Base-by-base conservation (phyloP, 495 filamentous ascomycete species). In the Trichoderma virens region DNA sequence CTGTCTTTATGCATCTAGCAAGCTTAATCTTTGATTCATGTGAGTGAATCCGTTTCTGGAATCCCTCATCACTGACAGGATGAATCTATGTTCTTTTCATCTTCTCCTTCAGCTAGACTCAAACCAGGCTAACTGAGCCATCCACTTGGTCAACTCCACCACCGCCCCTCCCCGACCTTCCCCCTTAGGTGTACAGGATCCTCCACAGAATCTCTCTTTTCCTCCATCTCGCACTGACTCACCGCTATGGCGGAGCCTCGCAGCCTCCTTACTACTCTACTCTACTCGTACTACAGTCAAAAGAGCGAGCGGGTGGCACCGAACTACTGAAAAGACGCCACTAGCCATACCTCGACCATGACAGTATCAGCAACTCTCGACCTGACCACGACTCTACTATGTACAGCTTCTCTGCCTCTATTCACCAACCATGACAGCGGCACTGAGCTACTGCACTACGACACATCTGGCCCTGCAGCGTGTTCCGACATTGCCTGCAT, bases 401-500 rank as follows among this genome's bases (percentile, higher is more conserved):
- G n/a, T n/a, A n/a, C n/a, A n/a, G 34, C 34, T 35, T 6, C 34
- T 35, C 6, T 13, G 13, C 34, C 13, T 0, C 34, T 35, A 35
- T 13, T 3, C 13, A 35, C 34, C 34, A 35, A 6, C 34, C 34
- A 35, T 35, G n/a, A 7, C 34, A 13, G 34, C 34, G 34, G 34
- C 34, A 6, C 34, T 35, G 34, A 35, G 34, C 34, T 35, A 35
- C 34, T 6, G 34, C 18, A n/a, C 18, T 8, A n/a, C 18, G 20
- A 47, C 43, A 25, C 5, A n/a, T 20, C n/a, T n/a, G n/a, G n/a
- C n/a, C n/a, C n/a, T 47, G 6, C n/a, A 20, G 8, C n/a, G 8
- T 25, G n/a, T 20, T 47, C 43, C 34, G 34, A n/a, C 41, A 45
- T 45, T 45, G 41, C 51, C 51, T 56, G 51, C 51, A 56, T 56